These are phyloP conservation scores for Plicaturopsis crispa DNA, from an alignment of 768 basidiomycete species.

Conservation along the genomic window DNA sequence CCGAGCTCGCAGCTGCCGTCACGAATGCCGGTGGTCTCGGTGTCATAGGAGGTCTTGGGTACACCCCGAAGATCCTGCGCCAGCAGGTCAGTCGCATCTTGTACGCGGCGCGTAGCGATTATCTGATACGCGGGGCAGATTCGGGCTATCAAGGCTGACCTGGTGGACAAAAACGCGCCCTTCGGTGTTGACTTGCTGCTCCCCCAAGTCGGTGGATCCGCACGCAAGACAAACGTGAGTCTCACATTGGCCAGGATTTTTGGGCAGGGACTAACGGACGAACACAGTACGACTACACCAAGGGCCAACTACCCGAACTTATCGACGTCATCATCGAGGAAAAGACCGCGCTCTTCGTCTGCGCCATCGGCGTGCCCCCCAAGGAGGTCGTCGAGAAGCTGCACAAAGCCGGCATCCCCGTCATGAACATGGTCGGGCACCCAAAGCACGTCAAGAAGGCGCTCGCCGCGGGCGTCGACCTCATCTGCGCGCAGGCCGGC, in stretches of 20 bases:
- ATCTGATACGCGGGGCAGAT: constrained; percentile 37
- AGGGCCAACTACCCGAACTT: constrained; percentile 76
- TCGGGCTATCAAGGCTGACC: constrained; percentile 58
- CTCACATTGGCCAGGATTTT: background rate
- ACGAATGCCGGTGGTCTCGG: constrained; percentile 92
- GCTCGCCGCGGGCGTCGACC: constrained; percentile 77
- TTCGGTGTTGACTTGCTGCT: constrained; percentile 91
- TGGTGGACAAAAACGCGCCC: constrained; percentile 69
- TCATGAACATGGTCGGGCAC: constrained; percentile 98
- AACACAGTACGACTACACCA: constrained; percentile 79
- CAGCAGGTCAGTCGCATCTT: constrained; percentile 47
- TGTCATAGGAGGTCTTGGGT: constrained; percentile 87
- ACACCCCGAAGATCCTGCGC: constrained; percentile 74
- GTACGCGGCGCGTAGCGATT: constrained; percentile 6
- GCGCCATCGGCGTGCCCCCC: constrained; percentile 84
- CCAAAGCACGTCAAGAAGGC: constrained; percentile 84
- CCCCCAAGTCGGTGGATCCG: constrained; percentile 80
- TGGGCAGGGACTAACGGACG: constrained; percentile 2
- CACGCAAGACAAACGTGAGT: constrained; percentile 84
- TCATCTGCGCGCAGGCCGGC: constrained; percentile 92
- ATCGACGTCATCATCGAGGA: constrained; percentile 92
- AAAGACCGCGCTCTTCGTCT: constrained; percentile 83
- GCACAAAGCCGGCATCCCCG: constrained; percentile 76
- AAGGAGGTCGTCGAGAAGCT: constrained; percentile 71
- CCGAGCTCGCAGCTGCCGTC: constrained; percentile 89